Evolutionary conservation across 495 filamentous ascomycete species (phyloP), one percentile per base, ranked within the genome.

Genomic region (Hypoxylon rickii): DNA sequence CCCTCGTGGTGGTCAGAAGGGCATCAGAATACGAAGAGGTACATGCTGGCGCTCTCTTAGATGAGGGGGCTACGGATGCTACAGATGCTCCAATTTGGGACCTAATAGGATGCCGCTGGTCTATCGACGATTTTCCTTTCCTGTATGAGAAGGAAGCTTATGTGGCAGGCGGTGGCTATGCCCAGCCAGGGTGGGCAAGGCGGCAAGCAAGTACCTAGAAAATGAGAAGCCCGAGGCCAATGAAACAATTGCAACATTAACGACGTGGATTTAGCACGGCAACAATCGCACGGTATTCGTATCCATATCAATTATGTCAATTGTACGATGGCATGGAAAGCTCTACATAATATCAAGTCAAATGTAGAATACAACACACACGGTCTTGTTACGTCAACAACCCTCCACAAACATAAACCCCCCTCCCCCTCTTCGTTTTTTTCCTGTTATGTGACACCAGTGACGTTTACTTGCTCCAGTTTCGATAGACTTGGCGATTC

Each of bases 151-250:
- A 52, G 43, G 46, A 48, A 51, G 51, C 46, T 56, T 31, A 62
- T 51, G 58, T 47, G 52, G 58, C 46, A 41, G 33, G 36, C 3
- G 19, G 58, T 61, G 58, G 58, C 58, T 62, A 56, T 62, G 58
- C 46, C 24, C 26, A 34, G 49, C 19, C 38, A n/a, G n/a, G n/a
- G n/a, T n/a, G n/a, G n/a, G n/a, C n/a, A n/a, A 48, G 39, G 41
- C 40, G 19, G 10, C 16, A 53, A 31, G 54, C 41, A 51, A 17
- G 37, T 36, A 34, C n/a, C n/a, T n/a, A n/a, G n/a, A n/a, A n/a
- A n/a, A n/a, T n/a, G n/a, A n/a, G n/a, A n/a, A n/a, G n/a, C n/a
- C n/a, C n/a, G n/a, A n/a, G n/a, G n/a, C n/a, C n/a, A n/a, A n/a
- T n/a, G n/a, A n/a, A n/a, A n/a, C n/a, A n/a, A n/a, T n/a, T n/a